A percentile compares a stretch with the other conserved stretches of the same genome.
Conservation (phyloP, 164 flowering plant species). For the Tetracentron sinense region DNA sequence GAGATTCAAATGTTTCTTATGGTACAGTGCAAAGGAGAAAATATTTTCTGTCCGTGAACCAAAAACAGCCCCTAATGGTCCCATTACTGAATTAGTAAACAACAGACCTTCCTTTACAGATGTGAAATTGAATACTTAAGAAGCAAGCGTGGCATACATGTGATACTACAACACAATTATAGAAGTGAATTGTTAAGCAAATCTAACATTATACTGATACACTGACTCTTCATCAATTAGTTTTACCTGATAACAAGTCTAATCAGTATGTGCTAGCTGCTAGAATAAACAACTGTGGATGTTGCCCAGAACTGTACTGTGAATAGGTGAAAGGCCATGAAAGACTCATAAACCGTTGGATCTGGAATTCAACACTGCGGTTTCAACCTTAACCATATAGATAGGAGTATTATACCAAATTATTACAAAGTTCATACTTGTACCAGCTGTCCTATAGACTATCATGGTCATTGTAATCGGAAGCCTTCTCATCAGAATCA, state of each 20-base stretch:
- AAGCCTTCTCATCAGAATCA: conserved; percentile 36
- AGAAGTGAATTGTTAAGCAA: background rate
- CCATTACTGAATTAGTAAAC: too few relatives aligned
- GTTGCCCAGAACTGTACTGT: background rate
- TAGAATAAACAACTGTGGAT: background rate
- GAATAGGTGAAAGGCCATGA: background rate
- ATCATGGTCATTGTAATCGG: conserved; percentile 21
- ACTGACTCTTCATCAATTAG: background rate
- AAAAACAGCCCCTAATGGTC: too few relatives aligned
- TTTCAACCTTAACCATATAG: too few relatives aligned
- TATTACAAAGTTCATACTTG: too few relatives aligned
- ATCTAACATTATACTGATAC: background rate
- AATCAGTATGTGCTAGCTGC: background rate
- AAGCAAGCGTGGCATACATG: background rate
- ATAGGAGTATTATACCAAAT: too few relatives aligned
- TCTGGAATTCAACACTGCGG: background rate
- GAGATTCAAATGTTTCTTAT: too few relatives aligned
- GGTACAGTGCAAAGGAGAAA: too few relatives aligned
- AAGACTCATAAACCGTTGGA: background rate
- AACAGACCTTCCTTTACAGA: too few relatives aligned
- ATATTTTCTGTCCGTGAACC: too few relatives aligned
- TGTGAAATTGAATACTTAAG: too few relatives aligned
- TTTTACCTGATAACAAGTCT: background rate
- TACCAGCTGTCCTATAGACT: background rate
- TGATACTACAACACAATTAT: too few relatives aligned